Evolutionary conservation across 2,329 filamentous ascomycete genomes (phyloP).

Genomic region (Verticillium tricorpus): DNA sequence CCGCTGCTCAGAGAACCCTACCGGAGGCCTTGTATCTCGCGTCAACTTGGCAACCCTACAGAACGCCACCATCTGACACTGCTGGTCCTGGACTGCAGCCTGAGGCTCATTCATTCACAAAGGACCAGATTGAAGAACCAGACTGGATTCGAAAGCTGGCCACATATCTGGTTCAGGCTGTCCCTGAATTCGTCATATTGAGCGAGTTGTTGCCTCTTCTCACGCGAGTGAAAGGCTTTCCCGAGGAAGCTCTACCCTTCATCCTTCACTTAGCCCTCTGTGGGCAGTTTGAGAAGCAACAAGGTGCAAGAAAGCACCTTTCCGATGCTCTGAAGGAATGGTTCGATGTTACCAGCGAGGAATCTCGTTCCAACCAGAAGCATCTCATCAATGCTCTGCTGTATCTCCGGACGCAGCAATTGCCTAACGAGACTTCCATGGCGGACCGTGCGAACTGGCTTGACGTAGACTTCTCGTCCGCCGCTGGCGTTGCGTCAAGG

Average conservation of each 20-base stretch:
- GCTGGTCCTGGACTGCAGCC: constrained; percentile 8
- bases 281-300: constrained; percentile 59
- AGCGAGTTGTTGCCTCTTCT: constrained; percentile 65
- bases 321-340: constrained; percentile 63
- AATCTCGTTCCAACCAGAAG: constrained; percentile 47
- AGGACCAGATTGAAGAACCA: constrained; percentile 35
- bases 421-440: constrained; percentile 71
- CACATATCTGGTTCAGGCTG: constrained; percentile 54
- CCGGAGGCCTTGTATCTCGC: constrained; percentile 46
- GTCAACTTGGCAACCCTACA: constrained; percentile 54
- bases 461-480: constrained; percentile 69
- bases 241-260: constrained; percentile 73
- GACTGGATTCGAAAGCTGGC: constrained; percentile 61
- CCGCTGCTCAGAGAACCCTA: constrained; percentile 48
- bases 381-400: constrained; percentile 75
- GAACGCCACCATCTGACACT: constrained; percentile 49
- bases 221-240: constrained; percentile 61
- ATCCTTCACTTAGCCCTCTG: constrained; percentile 78
- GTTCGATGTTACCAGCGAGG: constrained; percentile 44
- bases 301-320: constrained; percentile 54
- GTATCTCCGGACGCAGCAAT: constrained; percentile 78
- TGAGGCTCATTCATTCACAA: constrained; percentile 28
- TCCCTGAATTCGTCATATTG: constrained; percentile 62
- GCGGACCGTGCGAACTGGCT: constrained; percentile 81
- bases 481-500: constrained; percentile 65